Conservation (phyloP, 2,329 filamentous ascomycete genomes). For the Meredithiella fracta region DNA sequence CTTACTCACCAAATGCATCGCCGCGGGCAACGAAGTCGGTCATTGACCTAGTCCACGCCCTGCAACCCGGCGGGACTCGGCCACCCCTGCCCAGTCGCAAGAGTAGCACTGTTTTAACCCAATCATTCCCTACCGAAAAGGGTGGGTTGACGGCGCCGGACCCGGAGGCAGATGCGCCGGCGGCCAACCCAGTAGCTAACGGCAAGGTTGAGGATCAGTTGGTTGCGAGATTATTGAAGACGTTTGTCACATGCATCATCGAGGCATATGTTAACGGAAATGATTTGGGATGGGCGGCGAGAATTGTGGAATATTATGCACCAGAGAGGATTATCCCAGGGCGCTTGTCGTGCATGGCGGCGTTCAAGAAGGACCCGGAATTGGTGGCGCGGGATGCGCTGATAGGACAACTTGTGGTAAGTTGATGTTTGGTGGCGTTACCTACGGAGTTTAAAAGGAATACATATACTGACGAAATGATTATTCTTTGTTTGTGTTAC, state of each 20-base stretch:
- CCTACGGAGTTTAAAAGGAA: background rate
- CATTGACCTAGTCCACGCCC: constrained; percentile 51
- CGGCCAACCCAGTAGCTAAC: constrained; percentile 26
- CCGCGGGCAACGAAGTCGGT: constrained; percentile 44
- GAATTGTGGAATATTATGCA: constrained; percentile 51
- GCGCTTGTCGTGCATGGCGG: constrained; percentile 42
- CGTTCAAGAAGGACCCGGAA: constrained; percentile 46
- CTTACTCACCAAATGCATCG: constrained; percentile 48
- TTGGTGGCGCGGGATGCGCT: constrained; percentile 47
- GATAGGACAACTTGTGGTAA: constrained; percentile 54
- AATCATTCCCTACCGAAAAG: constrained; percentile 4
- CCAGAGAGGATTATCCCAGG: constrained; percentile 47
- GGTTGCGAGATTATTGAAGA: constrained; percentile 49
- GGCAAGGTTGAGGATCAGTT: constrained; percentile 43
- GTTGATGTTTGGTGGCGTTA: constrained; percentile 18
- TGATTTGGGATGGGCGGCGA: constrained; percentile 42
- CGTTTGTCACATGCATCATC: constrained; percentile 61
- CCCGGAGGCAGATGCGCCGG: constrained; percentile 30
- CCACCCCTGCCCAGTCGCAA: constrained; percentile 44
- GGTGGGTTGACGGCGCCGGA: constrained; percentile 35
- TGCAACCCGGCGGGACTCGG: constrained; percentile 45
- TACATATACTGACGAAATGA: constrained; percentile 2
- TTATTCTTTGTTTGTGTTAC: background rate
- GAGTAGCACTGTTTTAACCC: constrained; percentile 38
- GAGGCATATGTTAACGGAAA: constrained; percentile 54